These are phyloP conservation scores for Macrolepiota fuliginosa DNA, from an alignment of 768 basidiomycete genomes.

Conservation along the genomic window DNA sequence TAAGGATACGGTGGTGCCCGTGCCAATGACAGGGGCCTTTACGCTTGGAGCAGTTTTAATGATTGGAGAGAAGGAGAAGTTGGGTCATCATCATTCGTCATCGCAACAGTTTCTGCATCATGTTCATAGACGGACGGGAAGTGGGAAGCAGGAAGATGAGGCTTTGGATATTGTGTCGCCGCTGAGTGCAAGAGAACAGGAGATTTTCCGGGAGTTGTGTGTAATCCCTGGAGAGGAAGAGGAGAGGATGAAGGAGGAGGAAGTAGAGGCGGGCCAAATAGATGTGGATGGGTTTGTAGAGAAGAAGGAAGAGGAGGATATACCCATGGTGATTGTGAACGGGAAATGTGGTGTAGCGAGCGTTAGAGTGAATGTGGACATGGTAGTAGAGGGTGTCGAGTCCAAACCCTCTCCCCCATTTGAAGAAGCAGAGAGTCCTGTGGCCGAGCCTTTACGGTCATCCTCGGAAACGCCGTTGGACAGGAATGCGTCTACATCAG, in stretches of 20 bases:
- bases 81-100: slow-evolving; percentile 1
- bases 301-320: slow-evolving; percentile 12
- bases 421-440: background rate
- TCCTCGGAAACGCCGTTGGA: background rate
- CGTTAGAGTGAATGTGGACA: background rate
- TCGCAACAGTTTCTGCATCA: background rate
- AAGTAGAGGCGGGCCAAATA: slow-evolving; percentile 3
- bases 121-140: slow-evolving; percentile 8
- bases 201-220: slow-evolving; percentile 67
- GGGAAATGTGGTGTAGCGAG: background rate
- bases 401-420: background rate
- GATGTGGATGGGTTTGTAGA: slow-evolving; percentile 4
- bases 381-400: background rate
- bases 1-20: slow-evolving; percentile 11
- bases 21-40: slow-evolving; percentile 11
- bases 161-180: slow-evolving; percentile 40
- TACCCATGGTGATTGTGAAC: slow-evolving; percentile 2
- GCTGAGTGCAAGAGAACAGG: slow-evolving; percentile 66
- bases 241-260: slow-evolving; percentile 15
- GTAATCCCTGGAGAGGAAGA: slow-evolving; percentile 39
- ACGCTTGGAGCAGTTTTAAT: slow-evolving; percentile 12
- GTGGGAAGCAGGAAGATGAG: slow-evolving; percentile 15
- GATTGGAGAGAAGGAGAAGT: slow-evolving; percentile 11
- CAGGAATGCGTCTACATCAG: background rate
- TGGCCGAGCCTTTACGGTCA: background rate